Base-by-base conservation (phyloP, 106 monocot genomes). In the Phalaenopsis equestris region DNA sequence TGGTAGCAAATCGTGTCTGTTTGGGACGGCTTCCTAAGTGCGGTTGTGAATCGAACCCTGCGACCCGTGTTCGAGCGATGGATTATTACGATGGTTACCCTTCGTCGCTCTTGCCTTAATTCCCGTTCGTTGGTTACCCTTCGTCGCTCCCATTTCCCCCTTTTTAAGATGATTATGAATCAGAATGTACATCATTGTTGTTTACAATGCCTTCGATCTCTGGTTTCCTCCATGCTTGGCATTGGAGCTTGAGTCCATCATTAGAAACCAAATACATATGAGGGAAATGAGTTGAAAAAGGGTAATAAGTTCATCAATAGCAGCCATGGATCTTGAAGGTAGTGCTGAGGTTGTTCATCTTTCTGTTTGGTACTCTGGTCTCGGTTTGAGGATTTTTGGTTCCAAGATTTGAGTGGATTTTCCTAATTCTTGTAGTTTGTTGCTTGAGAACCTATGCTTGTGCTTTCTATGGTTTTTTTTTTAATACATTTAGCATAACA, bases 181-280 rank as follows among this genome's bases (percentile, higher is more conserved):
- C 18, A 19, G 43, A 43, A 24, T 7, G 23, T 1, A 8, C 73
- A 84, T 80, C 75, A 79, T 81, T 79, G 38, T 15, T 16, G 41
- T 24, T 39, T 81, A 56, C 43, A 41, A 23, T 74, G 24, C 48
- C 45, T 14, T 64, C 42, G 68, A 82, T 75, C 10, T 45, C 55
- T 38, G 67, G 83, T 80, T 79, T 41, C 82, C 75, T 75, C 57
- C 79, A 86, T 82, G 85, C 85, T 79, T 82, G 81, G 58, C 81
- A 75, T 2, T 12, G 39, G 65, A 41, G 77, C 55, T 85, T 45
- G 58, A 5, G 7, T 75, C 48, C 77, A 81, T 85, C 78, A 79
- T 81, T 73, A 79, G 78, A 17, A 78, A 45, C 56, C 7, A 5
- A 76, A 41, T 65, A 10, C 16, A 41, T 18, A 6, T 6, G 67